Conservation (phyloP, 2,329 filamentous ascomycete genomes). For the Aspergillus caelatus region DNA sequence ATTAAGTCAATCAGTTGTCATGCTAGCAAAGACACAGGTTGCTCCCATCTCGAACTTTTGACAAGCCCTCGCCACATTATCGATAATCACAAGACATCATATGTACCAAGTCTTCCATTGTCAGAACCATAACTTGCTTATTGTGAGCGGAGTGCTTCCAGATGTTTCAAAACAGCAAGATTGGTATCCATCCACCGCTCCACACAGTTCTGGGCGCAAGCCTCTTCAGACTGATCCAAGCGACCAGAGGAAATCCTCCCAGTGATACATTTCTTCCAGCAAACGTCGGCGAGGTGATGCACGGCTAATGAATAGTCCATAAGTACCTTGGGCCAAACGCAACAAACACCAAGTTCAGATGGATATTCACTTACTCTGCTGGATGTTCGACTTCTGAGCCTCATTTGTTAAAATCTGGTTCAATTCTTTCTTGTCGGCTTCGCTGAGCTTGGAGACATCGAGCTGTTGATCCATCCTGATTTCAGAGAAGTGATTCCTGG, state of each 20-base stretch:
- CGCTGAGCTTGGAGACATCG: slow-evolving; percentile 75
- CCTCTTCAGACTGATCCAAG: slow-evolving; percentile 77
- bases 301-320: slow-evolving; percentile 53
- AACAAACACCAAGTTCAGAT: neutral
- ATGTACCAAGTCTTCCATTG: neutral
- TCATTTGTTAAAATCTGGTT: slow-evolving; percentile 84
- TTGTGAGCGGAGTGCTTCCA: slow-evolving; percentile 65
- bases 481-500: neutral
- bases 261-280: slow-evolving; percentile 93
- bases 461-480: slow-evolving; percentile 46
- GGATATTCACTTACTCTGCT: slow-evolving; percentile 48
- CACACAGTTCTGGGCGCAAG: slow-evolving; percentile 88
- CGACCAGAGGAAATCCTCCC: slow-evolving; percentile 69
- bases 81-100: no score
- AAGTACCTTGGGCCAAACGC: neutral
- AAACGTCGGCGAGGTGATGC: slow-evolving; percentile 72
- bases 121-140: slow-evolving; percentile 18
- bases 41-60: neutral
- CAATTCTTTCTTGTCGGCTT: slow-evolving; percentile 83
- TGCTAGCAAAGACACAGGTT: neutral
- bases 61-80: neutral
- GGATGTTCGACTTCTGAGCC: slow-evolving; percentile 71
- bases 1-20: neutral
- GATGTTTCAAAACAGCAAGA: slow-evolving; percentile 78
- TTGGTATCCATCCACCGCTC: slow-evolving; percentile 92